Evolutionary conservation across 2,329 filamentous ascomycete species (phyloP).

Genomic region (Exophiala mesophila): DNA sequence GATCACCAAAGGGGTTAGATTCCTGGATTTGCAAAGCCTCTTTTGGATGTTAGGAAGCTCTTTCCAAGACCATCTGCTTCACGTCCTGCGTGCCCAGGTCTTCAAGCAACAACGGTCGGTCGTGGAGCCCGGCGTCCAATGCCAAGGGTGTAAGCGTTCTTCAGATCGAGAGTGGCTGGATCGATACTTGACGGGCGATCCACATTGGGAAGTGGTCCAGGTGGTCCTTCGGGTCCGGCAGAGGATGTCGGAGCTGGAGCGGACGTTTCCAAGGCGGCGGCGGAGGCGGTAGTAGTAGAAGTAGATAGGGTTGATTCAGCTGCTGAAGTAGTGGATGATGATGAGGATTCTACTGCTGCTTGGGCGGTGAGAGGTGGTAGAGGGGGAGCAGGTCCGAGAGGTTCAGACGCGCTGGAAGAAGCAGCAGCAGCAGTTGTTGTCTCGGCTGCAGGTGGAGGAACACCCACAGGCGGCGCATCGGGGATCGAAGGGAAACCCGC

Average conservation of each 20-base stretch:
- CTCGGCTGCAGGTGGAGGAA: constrained; percentile 1
- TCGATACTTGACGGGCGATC: too few species aligned
- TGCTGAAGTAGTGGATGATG: constrained; percentile 8
- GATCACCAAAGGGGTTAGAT: background rate
- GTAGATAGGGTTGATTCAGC: background rate
- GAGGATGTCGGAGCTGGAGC: constrained; percentile 6
- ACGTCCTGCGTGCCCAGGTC: background rate
- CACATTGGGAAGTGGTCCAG: background rate
- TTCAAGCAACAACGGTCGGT: constrained; percentile 16
- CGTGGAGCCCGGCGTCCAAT: constrained; percentile 18
- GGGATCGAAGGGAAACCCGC: constrained; percentile 10
- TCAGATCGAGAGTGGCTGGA: constrained; percentile 24
- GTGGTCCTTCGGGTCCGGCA: background rate
- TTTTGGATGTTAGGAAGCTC: background rate
- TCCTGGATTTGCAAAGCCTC: too few species aligned
- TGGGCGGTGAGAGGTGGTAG: constrained; percentile 1
- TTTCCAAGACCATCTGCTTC: background rate
- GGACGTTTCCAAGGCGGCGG: constrained; percentile 3
- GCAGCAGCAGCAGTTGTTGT: constrained; percentile 1
- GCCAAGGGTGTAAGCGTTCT: constrained; percentile 20
- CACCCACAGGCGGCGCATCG: constrained; percentile 7
- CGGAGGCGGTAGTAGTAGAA: constrained; percentile 1
- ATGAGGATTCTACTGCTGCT: constrained; percentile 2
- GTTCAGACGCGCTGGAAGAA: constrained; percentile 4
- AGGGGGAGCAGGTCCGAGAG: constrained; percentile 5